phyloP scores from a whole-genome alignment of 352 stramenopile genomes.

The Pythium folliculosum region DNA sequence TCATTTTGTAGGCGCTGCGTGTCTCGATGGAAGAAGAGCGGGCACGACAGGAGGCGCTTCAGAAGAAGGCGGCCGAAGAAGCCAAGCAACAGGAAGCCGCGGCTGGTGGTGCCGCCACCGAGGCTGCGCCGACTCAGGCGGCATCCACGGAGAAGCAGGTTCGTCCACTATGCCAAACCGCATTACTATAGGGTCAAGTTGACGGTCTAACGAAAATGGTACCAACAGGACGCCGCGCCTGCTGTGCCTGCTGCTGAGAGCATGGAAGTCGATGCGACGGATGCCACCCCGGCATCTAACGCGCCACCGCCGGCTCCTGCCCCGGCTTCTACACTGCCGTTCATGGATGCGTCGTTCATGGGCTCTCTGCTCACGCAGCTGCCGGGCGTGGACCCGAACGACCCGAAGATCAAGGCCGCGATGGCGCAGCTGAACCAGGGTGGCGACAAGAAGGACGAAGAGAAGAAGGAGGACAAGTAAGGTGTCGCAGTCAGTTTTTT shows the following conservation, averaged over 20 bases:
- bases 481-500: neutral
- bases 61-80: constrained; percentile 88
- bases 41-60: constrained; percentile 92
- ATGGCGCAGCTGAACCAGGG: constrained; percentile 88
- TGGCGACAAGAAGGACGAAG: constrained; percentile 79
- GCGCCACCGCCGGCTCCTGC: constrained; percentile 66
- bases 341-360: constrained; percentile 91
- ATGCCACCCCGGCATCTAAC: constrained; percentile 28
- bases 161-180: too few relatives aligned
- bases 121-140: constrained; percentile 11
- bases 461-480: constrained; percentile 88
- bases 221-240: constrained; percentile 13
- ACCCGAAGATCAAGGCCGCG: constrained; percentile 90
- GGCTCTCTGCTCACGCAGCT: constrained; percentile 88
- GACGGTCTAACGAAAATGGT: neutral
- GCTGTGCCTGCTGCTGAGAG: constrained; percentile 27
- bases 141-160: constrained; percentile 30
- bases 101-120: constrained; percentile 22
- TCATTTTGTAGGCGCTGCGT: constrained; percentile 71
- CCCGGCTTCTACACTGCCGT: constrained; percentile 80
- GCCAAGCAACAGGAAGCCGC: constrained; percentile 28
- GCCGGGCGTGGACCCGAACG: constrained; percentile 90
- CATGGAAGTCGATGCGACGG: constrained; percentile 43
- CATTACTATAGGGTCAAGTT: too few relatives aligned
- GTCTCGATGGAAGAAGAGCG: constrained; percentile 99